Evolutionary conservation across 441 rosid species (phyloP).

Genomic region (Croton setiger): DNA sequence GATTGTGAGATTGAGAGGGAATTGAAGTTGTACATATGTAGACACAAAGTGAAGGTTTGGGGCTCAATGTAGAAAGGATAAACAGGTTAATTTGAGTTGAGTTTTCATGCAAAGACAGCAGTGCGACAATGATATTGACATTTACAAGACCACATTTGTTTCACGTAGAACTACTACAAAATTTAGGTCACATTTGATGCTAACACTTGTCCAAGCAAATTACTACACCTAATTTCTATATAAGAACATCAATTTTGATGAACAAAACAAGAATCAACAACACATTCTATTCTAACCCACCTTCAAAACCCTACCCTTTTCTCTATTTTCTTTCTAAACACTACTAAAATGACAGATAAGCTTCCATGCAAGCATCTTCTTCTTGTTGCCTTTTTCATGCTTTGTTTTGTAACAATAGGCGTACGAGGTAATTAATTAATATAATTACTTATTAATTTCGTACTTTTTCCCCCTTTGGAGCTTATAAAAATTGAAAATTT

Average conservation of each 20-base stretch:
- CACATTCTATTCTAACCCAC: background rate
- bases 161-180: constrained; percentile 40
- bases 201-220: constrained; percentile 18
- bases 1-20: too few species aligned
- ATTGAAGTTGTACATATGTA: too few species aligned
- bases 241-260: constrained; percentile 13
- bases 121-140: constrained; percentile 50
- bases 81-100: too few species aligned
- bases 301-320: background rate
- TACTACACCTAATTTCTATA: constrained; percentile 23
- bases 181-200: constrained; percentile 30
- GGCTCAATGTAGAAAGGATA: background rate
- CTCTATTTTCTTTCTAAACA: background rate
- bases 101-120: constrained; percentile 34
- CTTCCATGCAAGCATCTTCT: constrained; percentile 35
- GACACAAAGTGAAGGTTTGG: background rate
- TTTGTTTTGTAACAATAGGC: constrained; percentile 36
- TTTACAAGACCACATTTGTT: constrained; percentile 24
- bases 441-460: too few species aligned
- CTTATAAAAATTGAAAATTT: too few species aligned
- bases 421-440: constrained; percentile 33
- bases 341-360: constrained; percentile 28
- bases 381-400: constrained; percentile 36
- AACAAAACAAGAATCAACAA: constrained; percentile 1
- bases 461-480: too few species aligned